phyloP scores from a whole-genome alignment of 2,329 filamentous ascomycete species.

The Monilinia polystroma region DNA sequence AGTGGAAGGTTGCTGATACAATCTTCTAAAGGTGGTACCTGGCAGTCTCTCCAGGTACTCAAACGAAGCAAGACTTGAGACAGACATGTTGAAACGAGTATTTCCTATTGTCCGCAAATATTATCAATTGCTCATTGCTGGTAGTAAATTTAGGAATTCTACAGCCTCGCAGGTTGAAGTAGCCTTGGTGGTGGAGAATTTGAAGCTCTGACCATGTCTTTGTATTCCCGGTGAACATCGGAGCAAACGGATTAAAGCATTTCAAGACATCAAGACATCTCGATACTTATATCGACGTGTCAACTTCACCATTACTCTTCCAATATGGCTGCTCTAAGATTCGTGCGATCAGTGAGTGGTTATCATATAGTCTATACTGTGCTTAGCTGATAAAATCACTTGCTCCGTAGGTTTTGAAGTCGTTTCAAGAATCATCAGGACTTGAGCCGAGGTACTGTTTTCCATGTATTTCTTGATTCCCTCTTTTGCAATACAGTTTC shows the following conservation, averaged over 20 bases:
- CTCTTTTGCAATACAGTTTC: background rate
- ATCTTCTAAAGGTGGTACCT: constrained; percentile 81
- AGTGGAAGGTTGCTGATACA: constrained; percentile 95
- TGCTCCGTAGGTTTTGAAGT: constrained; percentile 70
- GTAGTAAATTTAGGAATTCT: background rate
- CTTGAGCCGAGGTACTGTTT: constrained; percentile 75
- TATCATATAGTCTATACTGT: background rate
- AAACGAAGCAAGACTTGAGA: constrained; percentile 61
- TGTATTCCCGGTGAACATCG: background rate
- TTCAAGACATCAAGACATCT: background rate
- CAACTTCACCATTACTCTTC: constrained; percentile 8
- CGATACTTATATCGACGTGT: constrained; percentile 9
- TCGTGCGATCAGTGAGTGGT: constrained; percentile 60
- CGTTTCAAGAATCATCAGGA: constrained; percentile 73
- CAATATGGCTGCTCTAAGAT: constrained; percentile 56
- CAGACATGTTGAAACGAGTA: constrained; percentile 37
- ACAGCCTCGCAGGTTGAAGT: constrained; percentile 6
- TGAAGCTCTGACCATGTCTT: constrained; percentile 2
- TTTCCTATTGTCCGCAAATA: constrained; percentile 20
- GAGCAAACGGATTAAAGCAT: background rate
- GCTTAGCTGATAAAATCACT: constrained; percentile 27
- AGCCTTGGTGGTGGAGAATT: constrained; percentile 15
- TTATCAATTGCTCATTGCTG: constrained; percentile 34
- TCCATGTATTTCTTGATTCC: constrained; percentile 4
- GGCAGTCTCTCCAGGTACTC: constrained; percentile 93